Base-by-base conservation (phyloP, 139 green algal genomes). In the Asterochloris erici region DNA sequence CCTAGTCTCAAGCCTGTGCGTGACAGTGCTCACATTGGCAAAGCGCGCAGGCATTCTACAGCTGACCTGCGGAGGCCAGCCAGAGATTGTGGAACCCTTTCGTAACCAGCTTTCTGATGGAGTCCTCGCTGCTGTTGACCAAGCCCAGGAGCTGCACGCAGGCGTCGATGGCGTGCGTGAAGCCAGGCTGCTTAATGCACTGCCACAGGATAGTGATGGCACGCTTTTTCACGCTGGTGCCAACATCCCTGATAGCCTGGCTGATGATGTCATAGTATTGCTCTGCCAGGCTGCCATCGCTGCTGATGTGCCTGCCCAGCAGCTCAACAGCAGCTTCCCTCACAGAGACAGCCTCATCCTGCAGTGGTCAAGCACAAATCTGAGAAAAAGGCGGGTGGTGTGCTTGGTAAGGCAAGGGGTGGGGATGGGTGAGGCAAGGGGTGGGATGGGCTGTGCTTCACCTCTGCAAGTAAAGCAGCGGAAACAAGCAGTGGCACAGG, bases 191-290 rank as follows among this genome's bases (percentile, higher is more conserved):
- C 60, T 75, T 68, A 14, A 95, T 81, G 85, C 93, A 97, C 73
- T 98, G 95, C 91, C 91, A 94, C 78, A 98, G 85, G 54, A 97
- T 91, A 54, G 87, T 91, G 73, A 98, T 86, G 28, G 93, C 95
- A 2, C 87, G 83, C 91, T 96, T 96, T 76, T 93, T 89, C 84
- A 98, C 95, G 70, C 84, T 95, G 26, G 95, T 83, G 64, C 91
- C 93, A 11, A 84, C 29, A 84, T 98, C 95, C 23, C 86, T 63
- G 9, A 82, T 83, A 13, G 91, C 92, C 15, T 86, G 68, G 2
- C 81, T 82, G 16, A 98, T 76, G 0, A 90, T 84, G 64, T 93
- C 86, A 77, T 96, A 96, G 77, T 97, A 96, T 63, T 88, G 85
- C 26, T 85, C 68, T 11, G 92, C 92, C 47, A 98, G 81, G 73